Percentiles rank a stretch among this genome's conserved stretches.
phyloP scores from a whole-genome alignment of 768 basidiomycete genomes.

The Paxillus involutus region DNA sequence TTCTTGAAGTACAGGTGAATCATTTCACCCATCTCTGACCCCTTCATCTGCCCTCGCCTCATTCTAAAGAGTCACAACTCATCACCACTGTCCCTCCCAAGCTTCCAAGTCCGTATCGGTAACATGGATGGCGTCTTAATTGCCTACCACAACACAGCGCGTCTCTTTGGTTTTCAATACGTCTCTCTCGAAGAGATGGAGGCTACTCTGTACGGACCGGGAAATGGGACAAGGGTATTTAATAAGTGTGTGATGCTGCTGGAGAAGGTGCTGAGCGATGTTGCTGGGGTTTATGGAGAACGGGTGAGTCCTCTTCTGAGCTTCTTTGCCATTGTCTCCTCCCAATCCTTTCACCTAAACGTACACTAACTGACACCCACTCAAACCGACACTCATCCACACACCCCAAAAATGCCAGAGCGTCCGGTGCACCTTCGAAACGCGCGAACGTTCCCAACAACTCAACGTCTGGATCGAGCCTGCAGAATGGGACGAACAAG shows the following conservation, averaged over 20 bases:
- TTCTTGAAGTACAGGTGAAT: conserved; percentile 89
- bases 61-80: background rate
- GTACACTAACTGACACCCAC: background rate
- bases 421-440: conserved; percentile 62
- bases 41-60: background rate
- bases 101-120: conserved; percentile 94
- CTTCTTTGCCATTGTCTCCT: background rate
- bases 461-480: conserved; percentile 74
- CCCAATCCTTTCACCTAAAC: background rate
- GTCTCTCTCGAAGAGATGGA: conserved; percentile 89
- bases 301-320: conserved; percentile 45
- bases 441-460: conserved; percentile 37
- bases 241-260: conserved; percentile 68
- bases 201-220: conserved; percentile 63
- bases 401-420: conserved; percentile 35
- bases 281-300: conserved; percentile 59
- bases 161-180: conserved; percentile 94
- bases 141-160: conserved; percentile 84
- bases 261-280: conserved; percentile 63
- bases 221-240: conserved; percentile 68
- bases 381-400: too few relatives aligned
- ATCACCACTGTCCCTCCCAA: conserved; percentile 29
- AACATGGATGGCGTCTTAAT: conserved; percentile 95
- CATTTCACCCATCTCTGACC: too few relatives aligned
- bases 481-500: conserved; percentile 40